A percentile compares a stretch with the other conserved stretches of the same genome.
These are phyloP conservation scores for Hygrocybe coccinea DNA, from an alignment of 768 basidiomycete species.

Conservation along the genomic window DNA sequence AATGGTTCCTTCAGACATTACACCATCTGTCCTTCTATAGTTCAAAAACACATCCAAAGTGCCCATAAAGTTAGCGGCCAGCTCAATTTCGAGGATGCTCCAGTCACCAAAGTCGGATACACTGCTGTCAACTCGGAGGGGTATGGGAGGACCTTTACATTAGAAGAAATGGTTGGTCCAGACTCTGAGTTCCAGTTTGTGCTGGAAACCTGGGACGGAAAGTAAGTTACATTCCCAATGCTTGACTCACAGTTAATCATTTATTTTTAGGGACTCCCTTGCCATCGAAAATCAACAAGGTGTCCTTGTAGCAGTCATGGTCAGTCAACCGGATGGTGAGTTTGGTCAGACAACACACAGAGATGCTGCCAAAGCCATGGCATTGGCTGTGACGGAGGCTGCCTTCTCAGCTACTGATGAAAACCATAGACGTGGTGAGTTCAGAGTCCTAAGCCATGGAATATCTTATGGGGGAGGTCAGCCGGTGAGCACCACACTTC, in stretches of 20 bases:
- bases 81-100: too few relatives aligned
- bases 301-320: conserved; percentile 7
- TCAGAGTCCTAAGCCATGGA: conserved; percentile 16
- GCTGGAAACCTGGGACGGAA: conserved; percentile 1
- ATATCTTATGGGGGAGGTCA: conserved; percentile 30
- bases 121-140: not conserved
- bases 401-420: conserved; percentile 5
- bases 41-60: too few relatives aligned
- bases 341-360: not conserved
- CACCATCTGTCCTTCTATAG: too few relatives aligned
- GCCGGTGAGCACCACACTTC: not conserved
- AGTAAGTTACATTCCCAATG: not conserved
- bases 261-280: not conserved
- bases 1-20: too few relatives aligned
- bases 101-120: not conserved
- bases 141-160: not conserved
- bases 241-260: not conserved
- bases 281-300: conserved; percentile 9
- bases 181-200: not conserved
- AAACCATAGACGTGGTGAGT: conserved; percentile 20
- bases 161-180: not conserved
- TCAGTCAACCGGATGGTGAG: conserved; percentile 11
- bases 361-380: not conserved
- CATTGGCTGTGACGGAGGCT: conserved; percentile 1
- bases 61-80: too few relatives aligned